Percentiles rank a stretch among this genome's conserved stretches.
Conservation (phyloP, 192 early-diverging fungal species). For the Dissophora globulifera region DNA sequence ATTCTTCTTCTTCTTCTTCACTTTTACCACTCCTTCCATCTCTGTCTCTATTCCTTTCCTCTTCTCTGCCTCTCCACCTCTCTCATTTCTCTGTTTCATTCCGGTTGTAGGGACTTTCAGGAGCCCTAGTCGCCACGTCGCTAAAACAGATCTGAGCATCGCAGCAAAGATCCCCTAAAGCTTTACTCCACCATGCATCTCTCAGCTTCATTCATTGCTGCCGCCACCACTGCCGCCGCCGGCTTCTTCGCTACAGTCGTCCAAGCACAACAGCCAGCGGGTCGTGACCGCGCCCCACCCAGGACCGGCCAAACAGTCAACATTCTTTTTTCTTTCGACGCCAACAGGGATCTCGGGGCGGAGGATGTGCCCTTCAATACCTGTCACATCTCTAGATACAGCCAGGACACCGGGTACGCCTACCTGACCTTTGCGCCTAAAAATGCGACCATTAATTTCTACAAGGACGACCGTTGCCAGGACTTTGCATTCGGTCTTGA, state of each 20-base stretch:
- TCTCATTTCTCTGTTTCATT: too few species aligned
- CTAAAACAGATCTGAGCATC: too few species aligned
- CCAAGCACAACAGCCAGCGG: not conserved
- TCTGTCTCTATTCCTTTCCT: too few species aligned
- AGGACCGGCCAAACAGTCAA: conserved; percentile 11
- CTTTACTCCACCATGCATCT: conserved; percentile 3
- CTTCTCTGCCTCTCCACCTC: too few species aligned
- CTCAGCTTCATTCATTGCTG: conserved; percentile 7
- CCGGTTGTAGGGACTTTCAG: too few species aligned
- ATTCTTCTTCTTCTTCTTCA: too few species aligned
- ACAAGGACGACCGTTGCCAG: conserved; percentile 19
- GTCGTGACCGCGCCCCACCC: conserved; percentile 9
- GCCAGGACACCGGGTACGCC: conserved; percentile 10
- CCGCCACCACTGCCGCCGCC: not conserved
- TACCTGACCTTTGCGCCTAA: conserved; percentile 36
- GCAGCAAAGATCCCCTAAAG: too few species aligned
- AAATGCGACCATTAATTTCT: conserved; percentile 52
- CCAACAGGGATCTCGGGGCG: conserved; percentile 8
- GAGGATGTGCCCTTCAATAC: conserved; percentile 26
- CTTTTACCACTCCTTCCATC: too few species aligned
- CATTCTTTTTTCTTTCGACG: conserved; percentile 17
- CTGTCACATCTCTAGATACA: conserved; percentile 4
- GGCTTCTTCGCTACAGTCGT: not conserved
- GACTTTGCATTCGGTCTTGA: conserved; percentile 27
- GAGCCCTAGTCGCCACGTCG: too few species aligned